A percentile compares a stretch with the other conserved stretches of the same genome.
Conservation (phyloP, 2,329 filamentous ascomycete genomes). For the Nemania sp. region DNA sequence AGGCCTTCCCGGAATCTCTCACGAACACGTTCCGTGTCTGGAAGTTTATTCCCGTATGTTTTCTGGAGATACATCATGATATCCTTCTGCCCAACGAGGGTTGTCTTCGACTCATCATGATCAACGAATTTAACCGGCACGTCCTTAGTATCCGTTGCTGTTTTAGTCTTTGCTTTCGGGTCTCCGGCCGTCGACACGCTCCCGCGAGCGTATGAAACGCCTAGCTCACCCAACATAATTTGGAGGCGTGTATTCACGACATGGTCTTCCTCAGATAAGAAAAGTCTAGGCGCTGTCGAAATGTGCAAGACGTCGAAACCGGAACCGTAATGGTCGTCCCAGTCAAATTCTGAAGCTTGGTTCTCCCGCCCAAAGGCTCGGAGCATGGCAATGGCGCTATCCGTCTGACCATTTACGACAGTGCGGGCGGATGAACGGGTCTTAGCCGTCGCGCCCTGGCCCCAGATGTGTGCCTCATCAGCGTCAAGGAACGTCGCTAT, state of each 20-base stretch:
- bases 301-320: slow-evolving; percentile 89
- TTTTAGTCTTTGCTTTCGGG: too few relatives aligned
- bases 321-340: slow-evolving; percentile 78
- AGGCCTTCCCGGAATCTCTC: slow-evolving; percentile 59
- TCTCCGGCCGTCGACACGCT: slow-evolving; percentile 49
- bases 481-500: slow-evolving; percentile 86
- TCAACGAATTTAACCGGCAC: slow-evolving; percentile 65
- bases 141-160: slow-evolving; percentile 28
- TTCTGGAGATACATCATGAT: slow-evolving; percentile 73
- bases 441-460: slow-evolving; percentile 86
- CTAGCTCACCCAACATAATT: slow-evolving; percentile 63
- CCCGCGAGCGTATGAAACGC: slow-evolving; percentile 59
- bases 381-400: slow-evolving; percentile 76
- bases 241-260: slow-evolving; percentile 63
- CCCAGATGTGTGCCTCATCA: slow-evolving; percentile 81
- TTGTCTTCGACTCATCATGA: slow-evolving; percentile 62
- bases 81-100: slow-evolving; percentile 62
- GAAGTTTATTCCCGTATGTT: slow-evolving; percentile 54
- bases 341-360: slow-evolving; percentile 76
- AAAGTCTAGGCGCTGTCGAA: slow-evolving; percentile 60
- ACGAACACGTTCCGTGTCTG: slow-evolving; percentile 44
- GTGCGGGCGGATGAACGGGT: slow-evolving; percentile 66
- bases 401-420: slow-evolving; percentile 77
- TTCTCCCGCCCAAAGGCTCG: slow-evolving; percentile 89
- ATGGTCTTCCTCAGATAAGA: slow-evolving; percentile 60